A percentile compares a stretch with the other conserved stretches of the same genome.
These are phyloP conservation scores for Trichoderma semiorbis DNA, from an alignment of 2,329 filamentous ascomycete genomes.

Conservation along the genomic window DNA sequence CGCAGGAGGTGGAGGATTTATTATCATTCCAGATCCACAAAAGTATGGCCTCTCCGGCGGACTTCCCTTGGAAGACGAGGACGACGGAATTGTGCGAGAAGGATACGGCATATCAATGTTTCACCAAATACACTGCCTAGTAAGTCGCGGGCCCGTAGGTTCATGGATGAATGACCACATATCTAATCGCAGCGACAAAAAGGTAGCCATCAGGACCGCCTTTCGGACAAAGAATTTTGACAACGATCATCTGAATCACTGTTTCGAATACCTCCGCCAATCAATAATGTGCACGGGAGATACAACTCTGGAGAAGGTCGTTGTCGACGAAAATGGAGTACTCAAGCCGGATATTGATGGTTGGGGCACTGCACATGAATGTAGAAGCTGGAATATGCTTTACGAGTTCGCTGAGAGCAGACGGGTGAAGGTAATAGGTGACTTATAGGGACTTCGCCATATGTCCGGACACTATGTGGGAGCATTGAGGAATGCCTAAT, in stretches of 20 bases:
- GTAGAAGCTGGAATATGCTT: neutral
- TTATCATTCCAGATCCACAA: neutral
- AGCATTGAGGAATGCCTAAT: neutral
- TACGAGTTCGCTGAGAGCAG: neutral
- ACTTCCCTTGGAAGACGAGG: slow-evolving; percentile 40
- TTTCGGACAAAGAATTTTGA: neutral
- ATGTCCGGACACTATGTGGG: neutral
- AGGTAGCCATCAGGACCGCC: neutral
- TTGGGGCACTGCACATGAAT: neutral
- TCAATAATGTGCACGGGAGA: neutral
- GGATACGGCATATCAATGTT: neutral
- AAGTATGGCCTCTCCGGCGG: neutral
- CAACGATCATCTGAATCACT: neutral
- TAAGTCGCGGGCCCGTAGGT: slow-evolving; percentile 49
- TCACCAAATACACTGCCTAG: neutral
- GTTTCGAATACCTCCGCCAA: neutral
- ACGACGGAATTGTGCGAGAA: neutral
- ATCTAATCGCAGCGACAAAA: neutral
- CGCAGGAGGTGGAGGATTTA: neutral
- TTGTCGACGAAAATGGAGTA: neutral
- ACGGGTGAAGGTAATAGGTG: neutral
- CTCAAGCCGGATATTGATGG: neutral
- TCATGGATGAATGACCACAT: neutral
- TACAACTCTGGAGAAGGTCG: neutral
- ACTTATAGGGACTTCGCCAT: neutral